Percentiles rank a stretch among this genome's conserved stretches.
Conservation (phyloP, 2,329 filamentous ascomycete species). For the Tolypocladium tundrense region DNA sequence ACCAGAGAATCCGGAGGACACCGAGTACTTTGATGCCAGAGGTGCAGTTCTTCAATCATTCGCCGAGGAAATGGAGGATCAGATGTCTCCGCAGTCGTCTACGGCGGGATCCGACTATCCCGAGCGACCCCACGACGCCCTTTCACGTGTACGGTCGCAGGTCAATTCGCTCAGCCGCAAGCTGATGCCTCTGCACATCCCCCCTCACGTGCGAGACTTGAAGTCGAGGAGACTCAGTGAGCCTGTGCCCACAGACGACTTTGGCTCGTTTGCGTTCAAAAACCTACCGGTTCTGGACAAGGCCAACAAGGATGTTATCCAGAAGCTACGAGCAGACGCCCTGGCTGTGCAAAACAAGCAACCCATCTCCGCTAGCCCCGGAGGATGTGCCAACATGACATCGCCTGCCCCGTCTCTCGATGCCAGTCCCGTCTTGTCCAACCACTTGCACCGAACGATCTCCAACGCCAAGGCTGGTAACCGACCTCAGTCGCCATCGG, state of each 20-base stretch:
- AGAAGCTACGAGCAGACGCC: conserved; percentile 87
- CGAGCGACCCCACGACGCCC: conserved; percentile 86
- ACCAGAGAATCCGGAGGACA: conserved; percentile 89
- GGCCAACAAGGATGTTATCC: conserved; percentile 97
- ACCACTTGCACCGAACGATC: conserved; percentile 69
- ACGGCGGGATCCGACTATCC: conserved; percentile 66
- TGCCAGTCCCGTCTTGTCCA: conserved; percentile 72
- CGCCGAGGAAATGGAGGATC: conserved; percentile 88
- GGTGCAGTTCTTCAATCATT: conserved; percentile 90
- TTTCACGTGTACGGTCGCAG: conserved; percentile 81
- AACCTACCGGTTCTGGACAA: conserved; percentile 94
- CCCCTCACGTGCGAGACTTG: conserved; percentile 86
- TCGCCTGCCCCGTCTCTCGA: conserved; percentile 66
- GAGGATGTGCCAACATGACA: conserved; percentile 27
- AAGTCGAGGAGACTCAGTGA: conserved; percentile 85
- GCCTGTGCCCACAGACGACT: conserved; percentile 80
- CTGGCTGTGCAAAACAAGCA: conserved; percentile 56
- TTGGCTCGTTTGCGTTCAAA: conserved; percentile 94
- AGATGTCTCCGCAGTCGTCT: conserved; percentile 61
- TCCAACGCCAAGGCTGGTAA: conserved; percentile 72
- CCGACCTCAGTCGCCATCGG: conserved; percentile 78
- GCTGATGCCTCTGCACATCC: conserved; percentile 91
- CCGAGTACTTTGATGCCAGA: conserved; percentile 90
- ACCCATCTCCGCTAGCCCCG: conserved; percentile 29
- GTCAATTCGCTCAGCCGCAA: conserved; percentile 80